phyloP scores from a whole-genome alignment of 2,329 filamentous ascomycete species.

The Sporothrix dimorphospora region DNA sequence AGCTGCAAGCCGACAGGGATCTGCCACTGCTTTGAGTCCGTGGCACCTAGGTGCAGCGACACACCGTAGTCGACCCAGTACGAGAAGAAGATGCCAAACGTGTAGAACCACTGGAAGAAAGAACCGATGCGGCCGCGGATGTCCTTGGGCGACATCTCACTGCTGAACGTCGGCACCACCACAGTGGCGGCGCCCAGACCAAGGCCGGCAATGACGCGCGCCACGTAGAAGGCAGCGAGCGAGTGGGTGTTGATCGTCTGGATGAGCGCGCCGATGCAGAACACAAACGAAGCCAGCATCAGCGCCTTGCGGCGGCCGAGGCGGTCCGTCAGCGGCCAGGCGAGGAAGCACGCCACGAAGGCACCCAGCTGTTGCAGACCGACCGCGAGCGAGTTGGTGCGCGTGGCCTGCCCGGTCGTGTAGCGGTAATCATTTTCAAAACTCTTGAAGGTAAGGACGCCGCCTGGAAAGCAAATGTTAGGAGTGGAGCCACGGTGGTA shows the following conservation, averaged over 20 bases:
- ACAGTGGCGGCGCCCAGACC: slow-evolving; percentile 40
- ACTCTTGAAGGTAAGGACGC: slow-evolving; percentile 14
- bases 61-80: slow-evolving; percentile 36
- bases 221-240: slow-evolving; percentile 41
- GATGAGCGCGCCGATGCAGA: slow-evolving; percentile 25
- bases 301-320: slow-evolving; percentile 24
- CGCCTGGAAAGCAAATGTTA: not conserved
- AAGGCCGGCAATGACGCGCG: slow-evolving; percentile 4
- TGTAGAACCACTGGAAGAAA: slow-evolving; percentile 52
- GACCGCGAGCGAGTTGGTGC: slow-evolving; percentile 59
- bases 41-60: not conserved
- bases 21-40: slow-evolving; percentile 11
- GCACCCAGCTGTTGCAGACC: slow-evolving; percentile 70
- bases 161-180: slow-evolving; percentile 50
- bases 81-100: slow-evolving; percentile 46
- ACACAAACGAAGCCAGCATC: slow-evolving; percentile 24
- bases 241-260: slow-evolving; percentile 27
- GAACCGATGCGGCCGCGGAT: slow-evolving; percentile 48
- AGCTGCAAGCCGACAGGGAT: slow-evolving; percentile 48
- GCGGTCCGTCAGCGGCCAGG: slow-evolving; percentile 53
- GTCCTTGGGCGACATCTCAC: slow-evolving; percentile 53
- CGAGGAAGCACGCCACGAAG: slow-evolving; percentile 69
- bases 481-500: not conserved
- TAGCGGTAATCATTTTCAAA: slow-evolving; percentile 35
- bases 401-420: slow-evolving; percentile 8